A percentile compares a stretch with the other conserved stretches of the same genome.
Evolutionary conservation across 1,139 yeast species (phyloP).

Genomic region (Nakaseomyces bracarensis): DNA sequence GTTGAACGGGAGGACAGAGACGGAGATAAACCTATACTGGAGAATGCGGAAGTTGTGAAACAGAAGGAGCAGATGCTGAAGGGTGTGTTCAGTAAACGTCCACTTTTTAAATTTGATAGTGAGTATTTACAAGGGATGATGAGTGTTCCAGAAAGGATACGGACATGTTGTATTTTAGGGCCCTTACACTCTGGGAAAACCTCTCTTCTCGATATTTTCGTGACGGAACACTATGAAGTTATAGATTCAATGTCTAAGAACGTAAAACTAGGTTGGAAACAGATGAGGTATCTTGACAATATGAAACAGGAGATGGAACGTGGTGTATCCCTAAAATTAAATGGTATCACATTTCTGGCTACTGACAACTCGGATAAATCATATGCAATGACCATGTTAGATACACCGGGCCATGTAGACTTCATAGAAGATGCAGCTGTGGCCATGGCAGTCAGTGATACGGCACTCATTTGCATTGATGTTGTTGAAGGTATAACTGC

Average conservation of each 20-base stretch:
- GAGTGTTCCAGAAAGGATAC: constrained; percentile 52
- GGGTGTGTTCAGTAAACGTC: constrained; percentile 24
- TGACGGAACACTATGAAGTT: constrained; percentile 53
- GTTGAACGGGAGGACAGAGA: constrained; percentile 44
- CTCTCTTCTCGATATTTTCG: constrained; percentile 60
- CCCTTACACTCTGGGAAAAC: constrained; percentile 85
- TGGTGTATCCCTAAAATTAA: constrained; percentile 57
- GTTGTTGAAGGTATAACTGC: constrained; percentile 69
- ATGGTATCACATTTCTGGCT: constrained; percentile 58
- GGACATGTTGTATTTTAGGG: constrained; percentile 81
- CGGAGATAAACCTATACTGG: constrained; percentile 30
- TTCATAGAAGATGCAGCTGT: constrained; percentile 67
- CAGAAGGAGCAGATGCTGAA: constrained; percentile 9
- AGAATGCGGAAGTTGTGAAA: constrained; percentile 1
- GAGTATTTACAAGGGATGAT: constrained; percentile 49
- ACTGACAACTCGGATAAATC: constrained; percentile 51
- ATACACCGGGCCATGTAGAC: constrained; percentile 88
- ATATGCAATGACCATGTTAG: constrained; percentile 53
- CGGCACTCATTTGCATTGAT: constrained; percentile 67
- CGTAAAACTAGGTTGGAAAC: constrained; percentile 31
- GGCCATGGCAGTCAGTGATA: constrained; percentile 54
- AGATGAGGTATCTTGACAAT: constrained; percentile 51
- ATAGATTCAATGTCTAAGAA: constrained; percentile 29
- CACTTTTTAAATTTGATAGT: constrained; percentile 61
- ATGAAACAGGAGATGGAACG: constrained; percentile 61